phyloP scores from a whole-genome alignment of 2,329 filamentous ascomycete genomes.

The Cordyceps farinosa region DNA sequence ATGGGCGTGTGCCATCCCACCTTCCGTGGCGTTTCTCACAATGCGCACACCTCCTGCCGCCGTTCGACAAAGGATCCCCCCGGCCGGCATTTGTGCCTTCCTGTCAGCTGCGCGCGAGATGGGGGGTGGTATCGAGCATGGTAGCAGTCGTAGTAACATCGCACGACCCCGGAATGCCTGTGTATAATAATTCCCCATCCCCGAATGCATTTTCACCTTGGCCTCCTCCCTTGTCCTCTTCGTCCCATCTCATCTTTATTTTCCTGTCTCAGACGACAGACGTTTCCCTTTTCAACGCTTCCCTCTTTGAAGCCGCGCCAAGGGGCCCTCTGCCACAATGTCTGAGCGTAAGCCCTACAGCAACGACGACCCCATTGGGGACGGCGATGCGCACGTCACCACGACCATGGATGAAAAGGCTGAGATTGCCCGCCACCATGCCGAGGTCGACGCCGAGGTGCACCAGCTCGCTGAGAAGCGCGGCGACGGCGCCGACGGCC shows the following conservation, averaged over 20 bases:
- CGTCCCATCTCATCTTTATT: not conserved
- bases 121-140: slow-evolving; percentile 4
- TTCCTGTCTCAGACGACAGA: not conserved
- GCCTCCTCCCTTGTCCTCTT: not conserved
- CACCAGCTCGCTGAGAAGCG: slow-evolving; percentile 15
- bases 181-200: not conserved
- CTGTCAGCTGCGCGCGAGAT: not conserved
- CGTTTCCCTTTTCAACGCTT: not conserved
- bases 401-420: slow-evolving; percentile 9
- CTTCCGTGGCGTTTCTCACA: not conserved
- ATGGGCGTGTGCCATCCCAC: not conserved
- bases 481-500: slow-evolving; percentile 19
- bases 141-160: not conserved
- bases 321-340: not conserved
- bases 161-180: not conserved
- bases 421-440: slow-evolving; percentile 8
- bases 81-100: slow-evolving; percentile 5
- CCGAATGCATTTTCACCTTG: not conserved
- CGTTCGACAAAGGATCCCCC: slow-evolving; percentile 1
- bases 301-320: not conserved
- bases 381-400: not conserved
- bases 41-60: not conserved
- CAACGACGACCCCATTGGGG: slow-evolving; percentile 1
- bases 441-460: slow-evolving; percentile 2
- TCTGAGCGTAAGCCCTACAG: slow-evolving; percentile 14